A percentile compares a stretch with the other conserved stretches of the same genome.
Conservation (phyloP, 1,284 basidiomycete species). For the Cutaneotrichosporon cyanovorans region DNA sequence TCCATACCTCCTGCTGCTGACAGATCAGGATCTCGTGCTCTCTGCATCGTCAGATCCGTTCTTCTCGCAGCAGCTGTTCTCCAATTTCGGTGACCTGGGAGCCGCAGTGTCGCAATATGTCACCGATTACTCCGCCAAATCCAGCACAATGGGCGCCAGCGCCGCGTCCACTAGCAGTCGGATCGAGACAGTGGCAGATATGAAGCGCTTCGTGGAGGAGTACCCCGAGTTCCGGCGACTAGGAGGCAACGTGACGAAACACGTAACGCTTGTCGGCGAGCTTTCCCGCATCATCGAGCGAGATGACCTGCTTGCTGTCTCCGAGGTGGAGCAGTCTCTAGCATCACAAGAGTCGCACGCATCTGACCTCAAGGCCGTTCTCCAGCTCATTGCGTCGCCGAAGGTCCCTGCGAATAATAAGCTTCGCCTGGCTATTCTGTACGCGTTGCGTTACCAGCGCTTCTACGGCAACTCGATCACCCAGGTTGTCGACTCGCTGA, state of each 20-base stretch:
- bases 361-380: slow-evolving; percentile 78
- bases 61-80: slow-evolving; percentile 82
- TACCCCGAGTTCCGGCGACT: slow-evolving; percentile 96
- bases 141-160: slow-evolving; percentile 48
- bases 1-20: neutral
- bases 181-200: slow-evolving; percentile 93
- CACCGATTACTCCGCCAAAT: slow-evolving; percentile 82
- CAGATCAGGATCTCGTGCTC: slow-evolving; percentile 77
- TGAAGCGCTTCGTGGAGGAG: slow-evolving; percentile 97
- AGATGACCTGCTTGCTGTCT: slow-evolving; percentile 78
- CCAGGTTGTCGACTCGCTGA: slow-evolving; percentile 70
- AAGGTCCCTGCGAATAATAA: slow-evolving; percentile 71
- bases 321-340: slow-evolving; percentile 93
- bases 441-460: slow-evolving; percentile 92
- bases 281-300: slow-evolving; percentile 80
- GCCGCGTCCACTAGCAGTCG: slow-evolving; percentile 53
- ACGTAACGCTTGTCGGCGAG: slow-evolving; percentile 93
- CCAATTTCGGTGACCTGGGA: slow-evolving; percentile 96
- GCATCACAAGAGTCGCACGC: slow-evolving; percentile 77
- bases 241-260: slow-evolving; percentile 96
- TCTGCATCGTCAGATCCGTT: slow-evolving; percentile 89
- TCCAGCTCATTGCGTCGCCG: slow-evolving; percentile 60
- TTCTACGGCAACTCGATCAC: slow-evolving; percentile 76
- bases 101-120: slow-evolving; percentile 90
- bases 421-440: slow-evolving; percentile 86